Percentiles rank a stretch among this genome's conserved stretches.
phyloP scores from a whole-genome alignment of 1,284 basidiomycete genomes.

The Ustilago xerochloae region DNA sequence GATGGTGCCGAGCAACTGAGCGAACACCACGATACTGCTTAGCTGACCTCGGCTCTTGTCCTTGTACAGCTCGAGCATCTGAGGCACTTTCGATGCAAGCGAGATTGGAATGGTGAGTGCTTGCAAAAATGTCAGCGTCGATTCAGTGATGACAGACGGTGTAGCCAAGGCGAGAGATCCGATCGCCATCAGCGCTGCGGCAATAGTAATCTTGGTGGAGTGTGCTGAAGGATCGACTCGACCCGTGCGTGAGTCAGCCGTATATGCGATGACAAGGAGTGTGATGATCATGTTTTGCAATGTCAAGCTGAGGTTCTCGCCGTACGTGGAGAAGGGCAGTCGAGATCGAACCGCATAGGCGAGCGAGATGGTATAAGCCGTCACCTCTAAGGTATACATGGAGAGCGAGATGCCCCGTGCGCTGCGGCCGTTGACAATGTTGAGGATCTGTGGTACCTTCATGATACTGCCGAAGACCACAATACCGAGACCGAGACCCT shows the following conservation, averaged over 20 bases:
- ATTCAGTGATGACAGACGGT: slow-evolving; percentile 46
- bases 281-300: slow-evolving; percentile 67
- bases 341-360: slow-evolving; percentile 81
- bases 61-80: slow-evolving; percentile 64
- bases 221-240: slow-evolving; percentile 47
- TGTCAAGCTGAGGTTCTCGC: slow-evolving; percentile 70
- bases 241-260: slow-evolving; percentile 38
- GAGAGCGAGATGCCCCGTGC: slow-evolving; percentile 81
- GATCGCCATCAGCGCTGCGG: slow-evolving; percentile 85
- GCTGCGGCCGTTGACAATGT: slow-evolving; percentile 74
- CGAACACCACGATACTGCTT: slow-evolving; percentile 66
- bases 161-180: slow-evolving; percentile 73
- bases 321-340: slow-evolving; percentile 94
- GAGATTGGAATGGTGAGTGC: slow-evolving; percentile 64
- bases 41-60: slow-evolving; percentile 64
- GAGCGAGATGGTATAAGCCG: slow-evolving; percentile 85
- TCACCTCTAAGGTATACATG: slow-evolving; percentile 75
- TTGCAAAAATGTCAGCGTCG: slow-evolving; percentile 58
- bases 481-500: slow-evolving; percentile 90
- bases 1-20: slow-evolving; percentile 64
- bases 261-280: slow-evolving; percentile 59
- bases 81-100: slow-evolving; percentile 65
- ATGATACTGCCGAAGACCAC: slow-evolving; percentile 92
- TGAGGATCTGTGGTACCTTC: slow-evolving; percentile 87
- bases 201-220: slow-evolving; percentile 69